These are phyloP conservation scores for Pleoardoris graminearum DNA, from an alignment of 2,329 filamentous ascomycete genomes.

Conservation along the genomic window DNA sequence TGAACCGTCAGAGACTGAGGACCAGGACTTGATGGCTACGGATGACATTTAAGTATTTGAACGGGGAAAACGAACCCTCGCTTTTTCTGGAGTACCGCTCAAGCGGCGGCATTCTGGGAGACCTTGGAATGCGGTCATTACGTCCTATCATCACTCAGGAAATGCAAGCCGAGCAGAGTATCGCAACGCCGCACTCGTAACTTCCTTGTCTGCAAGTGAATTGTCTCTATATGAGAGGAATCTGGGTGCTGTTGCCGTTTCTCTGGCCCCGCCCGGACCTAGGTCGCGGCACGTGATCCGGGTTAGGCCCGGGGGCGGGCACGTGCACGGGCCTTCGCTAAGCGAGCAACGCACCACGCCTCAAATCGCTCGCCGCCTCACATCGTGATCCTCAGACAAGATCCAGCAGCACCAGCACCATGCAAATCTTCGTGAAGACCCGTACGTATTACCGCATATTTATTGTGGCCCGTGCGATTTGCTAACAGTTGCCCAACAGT, in stretches of 20 bases:
- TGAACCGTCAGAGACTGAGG: neutral
- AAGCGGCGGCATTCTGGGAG: too few relatives aligned
- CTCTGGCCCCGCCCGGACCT: neutral
- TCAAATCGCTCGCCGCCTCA: slow-evolving; percentile 18
- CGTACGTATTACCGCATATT: slow-evolving; percentile 52
- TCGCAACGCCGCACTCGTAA: too few relatives aligned
- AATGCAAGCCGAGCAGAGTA: too few relatives aligned
- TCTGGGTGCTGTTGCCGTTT: too few relatives aligned
- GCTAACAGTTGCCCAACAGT: slow-evolving; percentile 27
- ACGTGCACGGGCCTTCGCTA: neutral
- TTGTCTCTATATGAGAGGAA: too few relatives aligned
- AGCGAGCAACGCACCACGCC: slow-evolving; percentile 17
- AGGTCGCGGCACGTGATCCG: slow-evolving; percentile 18
- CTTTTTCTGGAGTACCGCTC: too few relatives aligned
- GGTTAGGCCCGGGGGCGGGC: too few relatives aligned
- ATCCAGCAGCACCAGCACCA: slow-evolving; percentile 36
- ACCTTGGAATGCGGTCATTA: too few relatives aligned
- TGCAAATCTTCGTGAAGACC: slow-evolving; percentile 91
- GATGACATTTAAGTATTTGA: too few relatives aligned
- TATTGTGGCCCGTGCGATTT: neutral
- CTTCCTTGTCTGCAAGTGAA: too few relatives aligned
- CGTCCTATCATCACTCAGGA: too few relatives aligned
- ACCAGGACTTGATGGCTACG: neutral
- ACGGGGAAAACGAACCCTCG: too few relatives aligned
- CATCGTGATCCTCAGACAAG: slow-evolving; percentile 32